A percentile compares a stretch with the other conserved stretches of the same genome.
These are phyloP conservation scores for Colletotrichum tamarilloi DNA, from an alignment of 2,329 filamentous ascomycete genomes.

Conservation along the genomic window DNA sequence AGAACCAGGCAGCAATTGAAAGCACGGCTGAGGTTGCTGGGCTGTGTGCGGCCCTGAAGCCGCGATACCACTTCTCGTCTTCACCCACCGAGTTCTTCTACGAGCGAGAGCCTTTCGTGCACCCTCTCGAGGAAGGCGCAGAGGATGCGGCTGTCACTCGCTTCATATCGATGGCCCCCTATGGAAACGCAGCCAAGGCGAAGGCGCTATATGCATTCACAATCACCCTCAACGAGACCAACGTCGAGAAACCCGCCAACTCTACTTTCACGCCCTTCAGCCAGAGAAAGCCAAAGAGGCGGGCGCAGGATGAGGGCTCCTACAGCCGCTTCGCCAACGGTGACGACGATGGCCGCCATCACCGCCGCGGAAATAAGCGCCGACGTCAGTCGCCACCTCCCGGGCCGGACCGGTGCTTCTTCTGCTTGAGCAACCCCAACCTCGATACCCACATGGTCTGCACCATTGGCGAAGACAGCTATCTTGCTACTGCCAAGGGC, in stretches of 20 bases:
- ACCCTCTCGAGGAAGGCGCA: constrained; percentile 60
- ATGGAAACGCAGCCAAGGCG: constrained; percentile 79
- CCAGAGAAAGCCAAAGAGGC: constrained; percentile 65
- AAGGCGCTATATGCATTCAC: constrained; percentile 85
- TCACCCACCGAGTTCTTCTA: constrained; percentile 77
- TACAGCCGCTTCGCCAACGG: constrained; percentile 66
- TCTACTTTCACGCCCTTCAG: constrained; percentile 82
- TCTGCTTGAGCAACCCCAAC: constrained; percentile 90
- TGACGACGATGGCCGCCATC: constrained; percentile 51
- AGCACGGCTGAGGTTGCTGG: constrained; percentile 79
- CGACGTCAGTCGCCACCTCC: constrained; percentile 66
- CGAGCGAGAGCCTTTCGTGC: constrained; percentile 93
- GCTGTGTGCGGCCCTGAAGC: constrained; percentile 81
- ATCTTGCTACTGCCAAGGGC: constrained; percentile 92
- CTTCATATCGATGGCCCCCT: constrained; percentile 89
- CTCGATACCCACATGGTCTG: constrained; percentile 89
- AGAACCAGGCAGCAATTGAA: constrained; percentile 60
- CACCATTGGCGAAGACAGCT: constrained; percentile 87
- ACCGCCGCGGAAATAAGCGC: constrained; percentile 56
- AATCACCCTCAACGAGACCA: constrained; percentile 72
- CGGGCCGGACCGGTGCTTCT: constrained; percentile 87
- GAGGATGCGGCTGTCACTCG: constrained; percentile 76
- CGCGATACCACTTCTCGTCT: constrained; percentile 89
- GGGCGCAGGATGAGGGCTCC: constrained; percentile 59
- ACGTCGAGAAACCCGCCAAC: constrained; percentile 72